Evolutionary conservation across 495 filamentous ascomycete species (phyloP), one percentile per base, ranked within the genome.

Genomic region (Penicillium riverlandense): DNA sequence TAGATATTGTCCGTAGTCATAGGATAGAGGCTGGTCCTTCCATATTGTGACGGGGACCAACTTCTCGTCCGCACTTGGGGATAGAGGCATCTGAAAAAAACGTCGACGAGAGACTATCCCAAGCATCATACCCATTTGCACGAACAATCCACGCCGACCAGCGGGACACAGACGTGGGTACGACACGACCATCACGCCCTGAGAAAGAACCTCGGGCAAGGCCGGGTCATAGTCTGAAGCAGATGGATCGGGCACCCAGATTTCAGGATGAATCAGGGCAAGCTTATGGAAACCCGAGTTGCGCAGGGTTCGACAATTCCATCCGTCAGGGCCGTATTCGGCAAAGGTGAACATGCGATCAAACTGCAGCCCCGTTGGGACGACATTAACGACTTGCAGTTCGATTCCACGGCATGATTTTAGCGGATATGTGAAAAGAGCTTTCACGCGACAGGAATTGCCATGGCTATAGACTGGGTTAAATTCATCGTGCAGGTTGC

Each of bases 401-500:
- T 95, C 88, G 13, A 96, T 80, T 11, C 84, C 86, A 48, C 74
- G 71, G 59, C 90, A 96, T 45, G 84, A 88, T 68, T 96, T 96
- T 52, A 96, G 67, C 0, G 91, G 91, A 59, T 90, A 95, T 34
- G 88, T 82, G 69, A 84, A 90, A 33, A 96, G 74, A 38, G 85
- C 86, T 61, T 89, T 88, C 51, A 96, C 70, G 14, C 58, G 74
- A 75, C 76, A 84, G 41, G 59, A 44, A 4, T 55, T 57, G 9
- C 56, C 60, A 0, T 58, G 29, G 48, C 37, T 59, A 51, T 69
- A 67, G 46, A 60, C 58, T 0, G 49, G 41, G 33, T 69, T 55
- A 38, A 52, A 69, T 54, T 69, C 67, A 52, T 71, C 66, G 37
- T 53, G 39, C 1, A 71, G 45, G 38, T 71, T 68, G 55, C 54